Base-by-base conservation (phyloP, 805 yeast genomes). In the Metschnikowia anglica region DNA sequence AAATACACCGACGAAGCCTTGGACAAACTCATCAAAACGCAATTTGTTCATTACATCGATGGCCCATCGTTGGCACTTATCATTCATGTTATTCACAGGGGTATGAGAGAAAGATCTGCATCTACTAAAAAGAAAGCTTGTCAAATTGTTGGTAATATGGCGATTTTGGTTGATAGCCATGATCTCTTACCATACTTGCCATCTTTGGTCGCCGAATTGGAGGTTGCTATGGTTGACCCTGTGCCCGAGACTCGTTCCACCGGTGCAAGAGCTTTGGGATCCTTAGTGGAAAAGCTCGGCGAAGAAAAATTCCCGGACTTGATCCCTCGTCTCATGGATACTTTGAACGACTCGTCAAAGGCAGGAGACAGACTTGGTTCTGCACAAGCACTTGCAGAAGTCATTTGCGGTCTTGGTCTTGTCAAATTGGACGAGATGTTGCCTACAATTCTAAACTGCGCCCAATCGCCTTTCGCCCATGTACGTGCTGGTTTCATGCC, bases 61-160 rank as follows among this genome's bases (percentile, higher is more conserved):
- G 97, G 97, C 16, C 98, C 99, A 3, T 91, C 98, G 1, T 73
- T 93, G 57, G 99, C 99, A 0, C 75, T 93, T 55, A 88, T 93
- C 43, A 88, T 90, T 48, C 97, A 90, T 60, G 97, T 93, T 39
- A 84, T 93, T 36, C 93, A 88, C 61, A 80, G 99, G 63, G 99
- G 98, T 68, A 81, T 93, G 86, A 80, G 78, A 39, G 98, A 91
- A 53, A 74, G 99, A 58, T 85, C 96, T n/a, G 97, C 98, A 0
- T 74, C 81, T 32, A 87, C 93, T 4, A 93, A 91, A 71, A 80
- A 86, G 62, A 88, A 88, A 63, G 91, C 98, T 0, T 90, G 98
- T 64, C 97, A 93, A 66, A 91, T 93, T 72, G 97, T 93, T 23
- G 99, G 99, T 49, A 93, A 93, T 60, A 93, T 93, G 98, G 89